Evolutionary conservation across 352 stramenopile genomes (phyloP).

Genomic region (Globisporangium sylvaticum): DNA sequence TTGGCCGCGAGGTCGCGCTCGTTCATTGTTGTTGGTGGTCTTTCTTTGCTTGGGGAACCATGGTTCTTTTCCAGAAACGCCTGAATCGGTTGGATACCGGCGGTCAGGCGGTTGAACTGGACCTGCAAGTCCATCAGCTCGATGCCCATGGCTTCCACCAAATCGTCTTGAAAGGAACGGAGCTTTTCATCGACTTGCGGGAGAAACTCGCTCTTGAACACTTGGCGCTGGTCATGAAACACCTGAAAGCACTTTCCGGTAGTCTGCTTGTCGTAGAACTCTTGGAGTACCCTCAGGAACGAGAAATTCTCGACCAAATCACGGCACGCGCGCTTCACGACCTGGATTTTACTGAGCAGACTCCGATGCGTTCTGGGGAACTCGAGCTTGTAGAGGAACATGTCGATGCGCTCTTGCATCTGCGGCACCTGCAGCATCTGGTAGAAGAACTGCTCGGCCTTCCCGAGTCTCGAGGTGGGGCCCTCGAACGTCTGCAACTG

Average conservation of each 20-base stretch:
- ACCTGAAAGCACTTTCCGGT: constrained; percentile 25
- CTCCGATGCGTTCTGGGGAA: constrained; percentile 41
- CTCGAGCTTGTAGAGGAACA: constrained; percentile 76
- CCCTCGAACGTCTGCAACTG: constrained; percentile 42
- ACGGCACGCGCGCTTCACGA: constrained; percentile 58
- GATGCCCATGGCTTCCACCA: constrained; percentile 44
- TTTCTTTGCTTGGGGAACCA: not conserved
- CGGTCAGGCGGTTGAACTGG: constrained; percentile 52
- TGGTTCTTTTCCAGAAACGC: constrained; percentile 36
- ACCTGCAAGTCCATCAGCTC: constrained; percentile 64
- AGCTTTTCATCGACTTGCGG: constrained; percentile 49
- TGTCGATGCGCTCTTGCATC: constrained; percentile 62
- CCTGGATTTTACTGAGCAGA: constrained; percentile 40
- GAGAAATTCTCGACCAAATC: constrained; percentile 71
- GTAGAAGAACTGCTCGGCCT: constrained; percentile 71
- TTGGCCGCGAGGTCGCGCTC: constrained; percentile 34
- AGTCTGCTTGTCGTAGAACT: constrained; percentile 44
- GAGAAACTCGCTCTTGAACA: constrained; percentile 38
- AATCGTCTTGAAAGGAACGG: constrained; percentile 48
- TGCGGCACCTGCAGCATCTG: constrained; percentile 54
- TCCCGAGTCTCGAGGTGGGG: constrained; percentile 43
- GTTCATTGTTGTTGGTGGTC: constrained; percentile 8
- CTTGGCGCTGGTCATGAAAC: constrained; percentile 23
- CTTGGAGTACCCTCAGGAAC: constrained; percentile 47
- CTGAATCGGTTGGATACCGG: constrained; percentile 38